A percentile compares a stretch with the other conserved stretches of the same genome.
phyloP scores from a whole-genome alignment of 306 rosid genomes.

The Cucumis melo region DNA sequence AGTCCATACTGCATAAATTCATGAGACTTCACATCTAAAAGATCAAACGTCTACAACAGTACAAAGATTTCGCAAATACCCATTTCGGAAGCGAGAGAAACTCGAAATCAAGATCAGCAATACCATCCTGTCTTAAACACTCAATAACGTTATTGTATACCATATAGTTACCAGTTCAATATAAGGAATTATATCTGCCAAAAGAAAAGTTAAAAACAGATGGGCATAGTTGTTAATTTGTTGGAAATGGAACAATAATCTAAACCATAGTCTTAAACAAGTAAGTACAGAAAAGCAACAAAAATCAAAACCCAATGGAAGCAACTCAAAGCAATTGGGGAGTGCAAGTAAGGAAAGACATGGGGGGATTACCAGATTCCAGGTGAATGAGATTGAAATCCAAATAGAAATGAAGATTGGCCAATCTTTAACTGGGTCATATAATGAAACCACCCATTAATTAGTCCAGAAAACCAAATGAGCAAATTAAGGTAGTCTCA shows the following conservation, averaged over 20 bases:
- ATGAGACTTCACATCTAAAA: slow-evolving; percentile 77
- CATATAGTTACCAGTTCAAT: slow-evolving; percentile 64
- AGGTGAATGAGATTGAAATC: slow-evolving; percentile 58
- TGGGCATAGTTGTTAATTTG: background rate
- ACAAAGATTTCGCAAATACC: slow-evolving; percentile 42
- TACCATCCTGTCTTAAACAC: slow-evolving; percentile 37
- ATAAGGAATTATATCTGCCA: slow-evolving; percentile 73
- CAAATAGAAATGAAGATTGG: slow-evolving; percentile 50
- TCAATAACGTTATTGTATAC: slow-evolving; percentile 70
- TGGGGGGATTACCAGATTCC: slow-evolving; percentile 47
- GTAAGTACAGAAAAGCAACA: too few species aligned
- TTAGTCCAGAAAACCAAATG: background rate
- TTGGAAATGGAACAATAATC: background rate
- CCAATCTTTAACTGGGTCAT: too few species aligned
- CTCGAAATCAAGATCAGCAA: slow-evolving; percentile 50
- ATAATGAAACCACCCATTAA: background rate
- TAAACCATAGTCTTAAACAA: background rate
- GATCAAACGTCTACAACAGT: slow-evolving; percentile 62
- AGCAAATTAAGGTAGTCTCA: background rate
- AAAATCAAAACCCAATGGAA: background rate
- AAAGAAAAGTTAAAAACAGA: slow-evolving; percentile 2
- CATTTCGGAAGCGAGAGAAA: slow-evolving; percentile 49
- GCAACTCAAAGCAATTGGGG: background rate
- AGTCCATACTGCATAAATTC: slow-evolving; percentile 74
- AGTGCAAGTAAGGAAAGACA: background rate